Conservation (phyloP, 306 rosid genomes). For the Adenanthera pavonina region DNA sequence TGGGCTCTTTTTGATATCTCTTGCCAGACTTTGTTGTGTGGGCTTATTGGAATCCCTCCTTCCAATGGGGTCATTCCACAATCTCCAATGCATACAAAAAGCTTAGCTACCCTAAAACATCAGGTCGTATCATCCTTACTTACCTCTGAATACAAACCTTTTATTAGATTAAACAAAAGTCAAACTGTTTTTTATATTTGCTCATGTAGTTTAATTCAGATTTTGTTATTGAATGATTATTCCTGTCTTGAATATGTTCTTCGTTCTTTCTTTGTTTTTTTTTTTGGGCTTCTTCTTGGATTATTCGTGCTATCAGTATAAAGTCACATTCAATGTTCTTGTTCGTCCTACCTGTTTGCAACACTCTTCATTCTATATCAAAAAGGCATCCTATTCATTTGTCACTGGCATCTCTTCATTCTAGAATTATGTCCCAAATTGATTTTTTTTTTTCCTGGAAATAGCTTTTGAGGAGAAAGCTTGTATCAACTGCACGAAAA, state of each 20-base stretch:
- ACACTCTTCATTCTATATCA: neutral
- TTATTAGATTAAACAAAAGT: neutral
- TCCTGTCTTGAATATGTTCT: neutral
- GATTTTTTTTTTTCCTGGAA: constrained; percentile 13
- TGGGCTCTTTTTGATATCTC: neutral
- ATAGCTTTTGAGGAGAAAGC: constrained; percentile 71
- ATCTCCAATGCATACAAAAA: constrained; percentile 85
- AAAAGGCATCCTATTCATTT: constrained; percentile 1
- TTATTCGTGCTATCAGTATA: neutral
- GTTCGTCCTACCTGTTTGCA: neutral
- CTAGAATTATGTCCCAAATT: constrained; percentile 15
- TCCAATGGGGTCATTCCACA: constrained; percentile 81
- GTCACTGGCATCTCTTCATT: neutral
- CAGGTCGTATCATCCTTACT: constrained; percentile 49
- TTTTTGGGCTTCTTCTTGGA: neutral
- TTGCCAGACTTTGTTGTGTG: constrained; percentile 64
- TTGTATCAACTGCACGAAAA: constrained; percentile 58
- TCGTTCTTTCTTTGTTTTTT: too few relatives aligned
- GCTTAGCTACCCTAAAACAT: constrained; percentile 77
- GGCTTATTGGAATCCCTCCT: constrained; percentile 79
- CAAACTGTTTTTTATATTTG: neutral
- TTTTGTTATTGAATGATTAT: neutral
- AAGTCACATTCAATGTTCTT: neutral
- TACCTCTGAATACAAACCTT: neutral
- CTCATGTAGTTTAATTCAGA: neutral